Conservation (phyloP, 2,329 filamentous ascomycete species). For the Arthrinium puccinioides region DNA sequence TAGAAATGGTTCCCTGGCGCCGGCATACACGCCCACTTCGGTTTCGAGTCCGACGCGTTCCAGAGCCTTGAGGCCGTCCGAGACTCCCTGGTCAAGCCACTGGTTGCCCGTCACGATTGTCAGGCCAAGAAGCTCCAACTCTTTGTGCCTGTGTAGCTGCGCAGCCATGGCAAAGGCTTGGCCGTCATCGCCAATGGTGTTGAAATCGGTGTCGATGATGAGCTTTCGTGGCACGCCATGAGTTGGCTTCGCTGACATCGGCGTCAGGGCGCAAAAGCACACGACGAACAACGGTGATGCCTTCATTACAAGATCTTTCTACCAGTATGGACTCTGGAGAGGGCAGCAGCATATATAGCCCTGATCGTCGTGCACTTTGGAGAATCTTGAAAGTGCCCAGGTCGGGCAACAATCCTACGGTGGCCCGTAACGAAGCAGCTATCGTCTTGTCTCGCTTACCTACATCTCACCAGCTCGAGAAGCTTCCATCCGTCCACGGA, state of each 20-base stretch:
- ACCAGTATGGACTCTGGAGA: too few species aligned
- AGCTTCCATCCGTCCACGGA: too few species aligned
- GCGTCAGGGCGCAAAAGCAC: too few species aligned
- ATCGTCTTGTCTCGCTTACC: too few species aligned
- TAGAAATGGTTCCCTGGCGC: background rate
- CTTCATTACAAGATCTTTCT: too few species aligned
- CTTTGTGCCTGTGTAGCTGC: background rate
- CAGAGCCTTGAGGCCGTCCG: background rate
- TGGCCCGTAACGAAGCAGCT: too few species aligned
- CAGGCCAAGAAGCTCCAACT: background rate
- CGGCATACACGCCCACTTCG: background rate
- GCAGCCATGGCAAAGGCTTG: background rate
- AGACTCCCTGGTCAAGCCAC: background rate
- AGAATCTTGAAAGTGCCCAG: too few species aligned
- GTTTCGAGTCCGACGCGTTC: background rate
- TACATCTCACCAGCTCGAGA: too few species aligned
- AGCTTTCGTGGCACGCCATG: background rate
- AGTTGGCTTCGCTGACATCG: background rate
- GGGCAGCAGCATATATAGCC: too few species aligned
- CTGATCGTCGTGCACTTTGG: too few species aligned
- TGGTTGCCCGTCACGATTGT: background rate
- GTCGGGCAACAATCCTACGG: too few species aligned
- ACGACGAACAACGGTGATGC: too few species aligned
- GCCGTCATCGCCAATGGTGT: conserved; percentile 1
- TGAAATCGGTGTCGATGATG: conserved; percentile 1